phyloP scores from a whole-genome alignment of 164 flowering plant genomes.

The Liquidambar formosana region DNA sequence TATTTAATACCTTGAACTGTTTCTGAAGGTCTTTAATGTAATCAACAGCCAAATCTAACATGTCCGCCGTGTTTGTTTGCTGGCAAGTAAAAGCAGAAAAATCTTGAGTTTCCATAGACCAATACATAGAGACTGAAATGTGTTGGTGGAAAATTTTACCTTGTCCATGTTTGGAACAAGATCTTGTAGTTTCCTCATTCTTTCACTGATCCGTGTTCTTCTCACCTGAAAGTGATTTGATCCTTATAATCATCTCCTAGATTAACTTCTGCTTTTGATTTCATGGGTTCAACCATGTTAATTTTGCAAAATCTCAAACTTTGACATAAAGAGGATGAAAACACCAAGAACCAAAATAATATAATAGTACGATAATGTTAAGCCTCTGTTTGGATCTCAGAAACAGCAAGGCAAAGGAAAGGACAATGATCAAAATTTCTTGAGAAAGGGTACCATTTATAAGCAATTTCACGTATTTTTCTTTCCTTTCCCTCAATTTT shows the following conservation, averaged over 20 bases:
- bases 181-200: slow-evolving; percentile 73
- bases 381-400: too few relatives aligned
- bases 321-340: too few relatives aligned
- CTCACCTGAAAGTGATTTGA: slow-evolving; percentile 44
- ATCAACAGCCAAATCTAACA: slow-evolving; percentile 67
- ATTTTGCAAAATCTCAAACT: too few relatives aligned
- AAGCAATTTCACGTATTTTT: too few relatives aligned
- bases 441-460: too few relatives aligned
- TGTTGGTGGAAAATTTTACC: slow-evolving; percentile 31
- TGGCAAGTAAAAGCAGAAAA: slow-evolving; percentile 22
- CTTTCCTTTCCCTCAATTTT: too few relatives aligned
- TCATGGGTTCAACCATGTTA: neutral
- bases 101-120: neutral
- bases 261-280: too few relatives aligned
- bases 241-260: neutral
- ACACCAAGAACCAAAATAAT: too few relatives aligned
- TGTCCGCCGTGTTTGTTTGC: slow-evolving; percentile 75
- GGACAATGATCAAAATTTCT: neutral
- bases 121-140: neutral
- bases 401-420: neutral
- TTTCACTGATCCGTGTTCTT: slow-evolving; percentile 68
- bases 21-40: slow-evolving; percentile 64
- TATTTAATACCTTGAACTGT: slow-evolving; percentile 44
- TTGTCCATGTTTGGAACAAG: slow-evolving; percentile 83
- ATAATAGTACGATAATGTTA: too few relatives aligned